Conservation (phyloP, 163 green algal genomes). For the Trebouxiophyceae sp. region DNA sequence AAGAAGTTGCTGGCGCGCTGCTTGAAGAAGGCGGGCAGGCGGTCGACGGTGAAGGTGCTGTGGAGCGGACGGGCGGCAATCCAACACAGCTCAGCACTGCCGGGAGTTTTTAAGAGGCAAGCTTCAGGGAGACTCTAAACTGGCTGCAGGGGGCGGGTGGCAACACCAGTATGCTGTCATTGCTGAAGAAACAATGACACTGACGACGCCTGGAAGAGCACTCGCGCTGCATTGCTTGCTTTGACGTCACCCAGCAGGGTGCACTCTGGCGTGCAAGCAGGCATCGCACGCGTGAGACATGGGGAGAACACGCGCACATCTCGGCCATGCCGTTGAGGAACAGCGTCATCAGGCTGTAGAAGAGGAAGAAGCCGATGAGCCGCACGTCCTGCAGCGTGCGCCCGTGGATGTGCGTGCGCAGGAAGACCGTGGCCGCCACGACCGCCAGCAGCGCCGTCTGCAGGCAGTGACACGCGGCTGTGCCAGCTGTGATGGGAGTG, state of each 20-base stretch:
- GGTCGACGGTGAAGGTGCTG: not conserved
- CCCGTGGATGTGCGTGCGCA: conserved; percentile 18
- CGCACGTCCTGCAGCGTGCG: conserved; percentile 10
- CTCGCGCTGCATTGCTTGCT: too few species aligned
- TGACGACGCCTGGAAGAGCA: too few species aligned
- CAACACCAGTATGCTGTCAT: too few species aligned
- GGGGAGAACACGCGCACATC: conserved; percentile 1
- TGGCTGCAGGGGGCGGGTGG: too few species aligned
- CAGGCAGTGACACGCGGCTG: not conserved
- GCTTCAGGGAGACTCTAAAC: too few species aligned
- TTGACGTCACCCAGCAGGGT: too few species aligned
- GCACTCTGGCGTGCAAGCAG: not conserved
- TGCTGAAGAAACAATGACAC: too few species aligned
- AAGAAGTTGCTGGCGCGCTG: conserved; percentile 38
- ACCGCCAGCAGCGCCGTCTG: conserved; percentile 16
- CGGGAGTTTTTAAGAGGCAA: too few species aligned
- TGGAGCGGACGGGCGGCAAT: too few species aligned
- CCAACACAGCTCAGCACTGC: too few species aligned
- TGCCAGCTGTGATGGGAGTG: too few species aligned
- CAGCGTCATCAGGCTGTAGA: conserved; percentile 58
- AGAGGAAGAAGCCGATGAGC: conserved; percentile 32
- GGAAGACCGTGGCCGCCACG: conserved; percentile 18
- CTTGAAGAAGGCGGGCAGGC: conserved; percentile 6
- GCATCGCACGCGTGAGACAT: not conserved
- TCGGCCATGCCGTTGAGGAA: conserved; percentile 8